Evolutionary conservation across 805 yeast genomes (phyloP).

Genomic region (Jamesozyma gamospora): DNA sequence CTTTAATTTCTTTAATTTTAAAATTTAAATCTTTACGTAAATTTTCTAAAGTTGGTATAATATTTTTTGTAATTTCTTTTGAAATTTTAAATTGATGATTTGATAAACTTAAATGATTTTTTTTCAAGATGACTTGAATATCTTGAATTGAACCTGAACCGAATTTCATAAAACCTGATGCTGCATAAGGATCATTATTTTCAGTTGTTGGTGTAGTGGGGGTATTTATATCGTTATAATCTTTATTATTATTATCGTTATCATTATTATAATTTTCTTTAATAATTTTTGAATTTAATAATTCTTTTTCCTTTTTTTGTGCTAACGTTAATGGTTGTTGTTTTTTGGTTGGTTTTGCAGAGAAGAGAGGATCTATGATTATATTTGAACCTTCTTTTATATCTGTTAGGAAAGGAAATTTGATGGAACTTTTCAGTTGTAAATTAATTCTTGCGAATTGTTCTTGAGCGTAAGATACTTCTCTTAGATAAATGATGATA

Average conservation of each 20-base stretch:
- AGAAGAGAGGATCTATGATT: conserved; percentile 42
- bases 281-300: conserved; percentile 2
- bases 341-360: conserved; percentile 31
- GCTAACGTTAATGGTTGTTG: conserved; percentile 21
- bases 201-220: too few relatives aligned
- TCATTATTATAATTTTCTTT: neutral
- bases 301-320: conserved; percentile 11
- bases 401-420: conserved; percentile 31
- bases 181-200: conserved; percentile 10
- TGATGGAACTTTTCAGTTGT: conserved; percentile 63
- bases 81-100: conserved; percentile 44
- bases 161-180: conserved; percentile 51
- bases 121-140: conserved; percentile 56
- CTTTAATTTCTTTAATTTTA: conserved; percentile 74
- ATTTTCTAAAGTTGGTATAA: conserved; percentile 50
- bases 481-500: conserved; percentile 58
- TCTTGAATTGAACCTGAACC: conserved; percentile 75
- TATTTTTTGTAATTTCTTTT: conserved; percentile 43
- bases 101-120: conserved; percentile 52
- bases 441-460: conserved; percentile 58
- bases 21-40: conserved; percentile 58
- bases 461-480: conserved; percentile 70
- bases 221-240: neutral
- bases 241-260: neutral
- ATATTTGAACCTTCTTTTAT: conserved; percentile 27